Conservation (phyloP, 306 rosid genomes). For the Cyamopsis tetragonoloba region DNA sequence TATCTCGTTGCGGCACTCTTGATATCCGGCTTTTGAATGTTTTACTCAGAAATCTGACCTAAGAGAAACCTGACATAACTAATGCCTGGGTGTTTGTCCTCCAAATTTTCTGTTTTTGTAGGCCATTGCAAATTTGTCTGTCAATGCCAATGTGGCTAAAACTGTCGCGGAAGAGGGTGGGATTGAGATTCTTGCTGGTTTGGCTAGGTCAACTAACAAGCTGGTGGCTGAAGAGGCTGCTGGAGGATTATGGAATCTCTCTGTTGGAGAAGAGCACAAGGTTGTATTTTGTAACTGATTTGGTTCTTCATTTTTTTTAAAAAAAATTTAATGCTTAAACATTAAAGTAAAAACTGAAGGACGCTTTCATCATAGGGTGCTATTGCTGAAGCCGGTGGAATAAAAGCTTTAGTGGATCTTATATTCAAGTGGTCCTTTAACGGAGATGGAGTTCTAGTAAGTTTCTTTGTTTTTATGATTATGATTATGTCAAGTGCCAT, state of each 20-base stretch:
- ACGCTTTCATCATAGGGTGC: slow-evolving; percentile 62
- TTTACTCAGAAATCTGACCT: neutral
- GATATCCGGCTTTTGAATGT: slow-evolving; percentile 16
- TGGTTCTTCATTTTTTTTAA: neutral
- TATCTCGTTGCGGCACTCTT: slow-evolving; percentile 9
- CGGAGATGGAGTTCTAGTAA: slow-evolving; percentile 97
- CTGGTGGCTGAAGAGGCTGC: slow-evolving; percentile 99
- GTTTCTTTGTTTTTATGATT: slow-evolving; percentile 32
- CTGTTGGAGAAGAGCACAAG: slow-evolving; percentile 99
- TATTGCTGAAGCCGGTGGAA: slow-evolving; percentile 98
- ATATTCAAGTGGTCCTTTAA: slow-evolving; percentile 97
- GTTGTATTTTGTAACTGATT: slow-evolving; percentile 41
- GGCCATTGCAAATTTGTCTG: slow-evolving; percentile 99
- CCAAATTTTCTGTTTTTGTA: slow-evolving; percentile 31
- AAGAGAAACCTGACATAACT: slow-evolving; percentile 14
- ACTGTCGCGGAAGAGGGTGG: slow-evolving; percentile 99
- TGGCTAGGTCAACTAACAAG: slow-evolving; percentile 97
- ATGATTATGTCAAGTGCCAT: slow-evolving; percentile 17
- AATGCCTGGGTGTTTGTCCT: slow-evolving; percentile 6
- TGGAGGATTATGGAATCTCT: slow-evolving; percentile 99
- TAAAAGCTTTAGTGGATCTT: slow-evolving; percentile 93
- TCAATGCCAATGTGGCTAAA: slow-evolving; percentile 92
- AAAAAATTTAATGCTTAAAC: slow-evolving; percentile 21
- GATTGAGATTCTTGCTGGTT: slow-evolving; percentile 87
- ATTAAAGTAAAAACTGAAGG: slow-evolving; percentile 26